Percentiles rank a stretch among this genome's conserved stretches.
These are phyloP conservation scores for Penium margaritaceum DNA, from an alignment of 139 green algal species.

Conservation along the genomic window DNA sequence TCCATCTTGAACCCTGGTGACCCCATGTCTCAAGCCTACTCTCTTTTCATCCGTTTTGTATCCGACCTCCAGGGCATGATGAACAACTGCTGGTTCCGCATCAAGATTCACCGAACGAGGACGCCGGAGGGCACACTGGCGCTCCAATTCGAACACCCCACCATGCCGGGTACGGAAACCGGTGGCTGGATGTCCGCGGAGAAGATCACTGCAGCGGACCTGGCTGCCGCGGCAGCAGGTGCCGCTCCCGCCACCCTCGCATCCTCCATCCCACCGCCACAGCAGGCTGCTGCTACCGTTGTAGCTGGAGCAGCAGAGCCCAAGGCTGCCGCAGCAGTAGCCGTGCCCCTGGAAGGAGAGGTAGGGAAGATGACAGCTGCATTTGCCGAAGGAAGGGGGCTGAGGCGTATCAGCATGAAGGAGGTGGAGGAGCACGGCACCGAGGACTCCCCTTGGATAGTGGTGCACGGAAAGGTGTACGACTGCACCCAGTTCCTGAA, in stretches of 20 bases:
- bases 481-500: conserved; percentile 52
- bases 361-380: no score
- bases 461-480: conserved; percentile 72
- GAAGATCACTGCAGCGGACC: neutral
- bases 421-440: conserved; percentile 68
- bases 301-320: no score
- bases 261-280: no score
- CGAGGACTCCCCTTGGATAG: conserved; percentile 81
- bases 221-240: neutral
- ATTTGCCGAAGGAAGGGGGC: no score
- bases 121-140: conserved; percentile 28
- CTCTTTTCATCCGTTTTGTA: neutral
- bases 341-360: no score
- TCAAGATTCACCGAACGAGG: conserved; percentile 44
- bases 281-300: no score
- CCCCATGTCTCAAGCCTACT: neutral
- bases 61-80: conserved; percentile 74
- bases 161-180: conserved; percentile 51
- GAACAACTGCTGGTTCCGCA: conserved; percentile 88
- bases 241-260: no score
- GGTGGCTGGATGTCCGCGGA: conserved; percentile 54
- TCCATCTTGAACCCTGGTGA: no score
- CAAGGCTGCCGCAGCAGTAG: no score
- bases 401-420: no score
- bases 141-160: conserved; percentile 78